Evolutionary conservation across 108 stramenopile genomes (phyloP).

Genomic region (Fragilaria radians): DNA sequence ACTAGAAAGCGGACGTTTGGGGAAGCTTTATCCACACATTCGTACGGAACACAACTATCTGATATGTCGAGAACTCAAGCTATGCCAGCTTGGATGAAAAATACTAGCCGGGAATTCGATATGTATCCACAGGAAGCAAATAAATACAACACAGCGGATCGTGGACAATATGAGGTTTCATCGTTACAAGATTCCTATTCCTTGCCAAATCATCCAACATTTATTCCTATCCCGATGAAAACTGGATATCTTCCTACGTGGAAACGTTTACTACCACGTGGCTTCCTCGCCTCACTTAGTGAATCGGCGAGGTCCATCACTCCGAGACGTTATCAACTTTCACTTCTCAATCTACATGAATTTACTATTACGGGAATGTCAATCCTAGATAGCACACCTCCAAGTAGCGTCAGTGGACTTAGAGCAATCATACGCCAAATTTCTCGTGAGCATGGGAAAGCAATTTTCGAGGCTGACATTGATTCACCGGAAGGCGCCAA

Average conservation of each 20-base stretch:
- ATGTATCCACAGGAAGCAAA: neutral
- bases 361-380: slow-evolving; percentile 62
- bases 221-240: slow-evolving; percentile 10
- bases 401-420: slow-evolving; percentile 35
- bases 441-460: slow-evolving; percentile 49
- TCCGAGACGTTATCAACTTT: slow-evolving; percentile 25
- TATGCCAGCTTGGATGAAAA: slow-evolving; percentile 16
- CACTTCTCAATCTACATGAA: slow-evolving; percentile 63
- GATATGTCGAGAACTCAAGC: slow-evolving; percentile 8
- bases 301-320: neutral
- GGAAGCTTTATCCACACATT: no score
- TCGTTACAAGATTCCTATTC: neutral
- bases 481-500: slow-evolving; percentile 30
- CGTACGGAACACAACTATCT: slow-evolving; percentile 14
- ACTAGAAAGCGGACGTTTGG: no score
- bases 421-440: slow-evolving; percentile 55
- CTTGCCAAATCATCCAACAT: neutral
- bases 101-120: no score
- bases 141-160: neutral
- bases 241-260: slow-evolving; percentile 26
- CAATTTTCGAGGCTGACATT: slow-evolving; percentile 34
- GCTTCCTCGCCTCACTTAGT: slow-evolving; percentile 2
- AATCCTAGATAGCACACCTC: neutral
- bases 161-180: neutral
- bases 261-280: slow-evolving; percentile 17